Base-by-base conservation (phyloP, 108 stramenopile genomes). In the Skeletonema grethae region DNA sequence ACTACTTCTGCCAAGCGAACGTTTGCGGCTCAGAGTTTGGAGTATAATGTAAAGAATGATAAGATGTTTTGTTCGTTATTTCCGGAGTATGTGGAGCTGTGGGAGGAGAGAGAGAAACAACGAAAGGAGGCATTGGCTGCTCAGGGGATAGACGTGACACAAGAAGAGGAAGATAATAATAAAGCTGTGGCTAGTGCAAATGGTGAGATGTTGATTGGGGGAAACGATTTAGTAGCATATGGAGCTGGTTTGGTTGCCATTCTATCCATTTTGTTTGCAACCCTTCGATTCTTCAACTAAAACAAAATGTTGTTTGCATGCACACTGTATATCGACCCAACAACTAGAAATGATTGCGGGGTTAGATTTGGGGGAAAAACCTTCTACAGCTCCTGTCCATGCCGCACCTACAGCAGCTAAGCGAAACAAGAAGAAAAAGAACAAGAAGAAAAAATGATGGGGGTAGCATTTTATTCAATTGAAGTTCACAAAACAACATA, bases 11-110 rank as follows among this genome's bases (percentile, higher is more conserved):
- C 91, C 73, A 92, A 96, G 76, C 73, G 83, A 29, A 90, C 80
- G 45, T 73, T 88, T 39, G 98, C 98, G 0, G 43, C 60, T 15
- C 83, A 88, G 24, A 95, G 95, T 71, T 79, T 99, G 69, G 96
- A 85, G 24, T 93, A 81, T 38, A 95, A 95, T 77, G 87, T 92
- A 11, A 84, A 82, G 46, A 75, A 77, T 39, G 86, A 88, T 67
- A 72, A 77, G 28, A 67, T 73, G 25, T 95, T 95, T 75, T 72
- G 83, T 24, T 79, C 74, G 32, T 69, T 95, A 5, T 95, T 95
- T 63, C 94, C 94, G 1, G 88, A 95, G 55, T 89, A 89, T 63
- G 87, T 89, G 4, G 88, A 90, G 57, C 53, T 86, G 59, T 86
- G 90, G 67, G 61, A 87, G 32, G 35, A 84, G 73, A 79, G 82